phyloP scores from a whole-genome alignment of 2,329 filamentous ascomycete genomes.

The Tolypocladium tropicale region DNA sequence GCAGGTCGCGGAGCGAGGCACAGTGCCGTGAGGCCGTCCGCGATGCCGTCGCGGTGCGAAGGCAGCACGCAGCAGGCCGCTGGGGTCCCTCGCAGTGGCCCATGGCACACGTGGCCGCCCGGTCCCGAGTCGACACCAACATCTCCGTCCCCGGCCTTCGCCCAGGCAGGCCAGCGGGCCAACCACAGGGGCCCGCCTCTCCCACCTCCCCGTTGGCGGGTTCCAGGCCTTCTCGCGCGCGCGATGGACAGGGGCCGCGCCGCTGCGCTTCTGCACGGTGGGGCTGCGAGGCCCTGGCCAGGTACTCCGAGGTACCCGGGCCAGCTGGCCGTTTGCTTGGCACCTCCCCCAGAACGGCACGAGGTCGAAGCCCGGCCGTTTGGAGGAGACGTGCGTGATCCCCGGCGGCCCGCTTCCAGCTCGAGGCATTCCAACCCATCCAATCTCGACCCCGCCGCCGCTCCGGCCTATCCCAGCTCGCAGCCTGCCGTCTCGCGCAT shows the following conservation, averaged over 20 bases:
- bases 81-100: background rate
- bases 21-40: background rate
- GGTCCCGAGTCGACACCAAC: conserved; percentile 8
- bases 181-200: background rate
- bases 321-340: background rate
- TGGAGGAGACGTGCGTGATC: background rate
- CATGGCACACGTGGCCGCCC: conserved; percentile 10
- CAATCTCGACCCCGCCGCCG: background rate
- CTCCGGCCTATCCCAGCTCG: background rate
- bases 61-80: background rate
- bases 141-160: conserved; percentile 6
- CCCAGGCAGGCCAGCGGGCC: background rate
- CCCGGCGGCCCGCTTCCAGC: conserved; percentile 1
- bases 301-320: background rate
- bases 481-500: background rate
- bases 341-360: background rate
- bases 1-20: background rate
- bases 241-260: background rate
- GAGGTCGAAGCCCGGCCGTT: background rate
- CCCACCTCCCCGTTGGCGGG: background rate
- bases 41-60: background rate
- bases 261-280: background rate
- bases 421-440: background rate
- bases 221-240: background rate
- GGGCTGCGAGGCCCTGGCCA: background rate